These are phyloP conservation scores for Lophiotrema nucula DNA, from an alignment of 495 filamentous ascomycete genomes.

Conservation along the genomic window DNA sequence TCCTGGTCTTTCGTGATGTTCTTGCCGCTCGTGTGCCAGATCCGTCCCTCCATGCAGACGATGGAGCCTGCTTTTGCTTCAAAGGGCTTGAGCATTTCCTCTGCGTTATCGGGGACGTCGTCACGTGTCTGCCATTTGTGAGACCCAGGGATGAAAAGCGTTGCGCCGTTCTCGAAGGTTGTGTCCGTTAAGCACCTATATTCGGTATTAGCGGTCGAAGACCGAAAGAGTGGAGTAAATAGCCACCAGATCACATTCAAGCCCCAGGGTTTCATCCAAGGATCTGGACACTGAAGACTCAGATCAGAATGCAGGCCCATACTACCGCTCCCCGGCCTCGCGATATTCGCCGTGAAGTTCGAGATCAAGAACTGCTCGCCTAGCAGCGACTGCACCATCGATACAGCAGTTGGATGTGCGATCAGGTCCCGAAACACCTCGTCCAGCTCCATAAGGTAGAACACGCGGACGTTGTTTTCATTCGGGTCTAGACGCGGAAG, in stretches of 20 bases:
- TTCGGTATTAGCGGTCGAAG: background rate
- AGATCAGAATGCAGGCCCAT: too few species aligned
- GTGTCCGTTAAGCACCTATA: constrained; percentile 2
- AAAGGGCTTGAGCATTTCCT: constrained; percentile 10
- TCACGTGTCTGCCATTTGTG: constrained; percentile 4
- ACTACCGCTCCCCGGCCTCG: constrained; percentile 11
- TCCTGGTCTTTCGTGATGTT: constrained; percentile 14
- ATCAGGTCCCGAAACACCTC: constrained; percentile 16
- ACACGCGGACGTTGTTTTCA: constrained; percentile 12
- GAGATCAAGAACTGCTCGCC: constrained; percentile 12
- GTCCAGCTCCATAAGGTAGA: constrained; percentile 18
- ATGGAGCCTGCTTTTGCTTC: constrained; percentile 21
- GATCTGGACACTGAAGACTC: too few species aligned
- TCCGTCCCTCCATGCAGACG: constrained; percentile 14
- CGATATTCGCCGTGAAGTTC: constrained; percentile 22
- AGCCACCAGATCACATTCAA: too few species aligned
- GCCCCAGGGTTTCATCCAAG: too few species aligned
- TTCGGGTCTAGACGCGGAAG: constrained; percentile 11
- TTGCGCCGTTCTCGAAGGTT: constrained; percentile 5
- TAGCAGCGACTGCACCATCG: constrained; percentile 3
- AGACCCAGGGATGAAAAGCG: constrained; percentile 6
- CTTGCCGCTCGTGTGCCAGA: constrained; percentile 11
- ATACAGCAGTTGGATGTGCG: constrained; percentile 10
- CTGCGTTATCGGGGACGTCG: constrained; percentile 10
- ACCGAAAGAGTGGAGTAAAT: background rate